These are phyloP conservation scores for Debaryomyces robertsiae DNA, from an alignment of 1,139 yeast species.

Conservation along the genomic window DNA sequence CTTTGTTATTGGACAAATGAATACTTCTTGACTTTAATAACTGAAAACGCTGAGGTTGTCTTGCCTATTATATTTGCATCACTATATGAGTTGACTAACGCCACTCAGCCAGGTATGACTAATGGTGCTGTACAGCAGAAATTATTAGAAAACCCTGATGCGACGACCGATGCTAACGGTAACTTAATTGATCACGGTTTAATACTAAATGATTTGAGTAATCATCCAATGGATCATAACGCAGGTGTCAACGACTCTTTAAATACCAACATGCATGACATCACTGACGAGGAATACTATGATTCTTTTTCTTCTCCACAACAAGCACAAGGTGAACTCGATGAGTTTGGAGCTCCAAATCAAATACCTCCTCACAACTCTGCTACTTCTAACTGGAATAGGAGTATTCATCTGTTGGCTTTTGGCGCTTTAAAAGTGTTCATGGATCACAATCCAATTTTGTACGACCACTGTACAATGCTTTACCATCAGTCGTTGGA, in stretches of 20 bases:
- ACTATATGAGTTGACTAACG: slow-evolving; percentile 74
- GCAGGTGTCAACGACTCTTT: slow-evolving; percentile 17
- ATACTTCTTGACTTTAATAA: slow-evolving; percentile 84
- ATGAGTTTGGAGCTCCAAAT: slow-evolving; percentile 30
- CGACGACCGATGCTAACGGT: slow-evolving; percentile 50
- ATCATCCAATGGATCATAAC: slow-evolving; percentile 19
- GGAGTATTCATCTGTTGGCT: slow-evolving; percentile 88
- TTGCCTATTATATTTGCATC: slow-evolving; percentile 92
- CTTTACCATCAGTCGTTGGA: slow-evolving; percentile 76
- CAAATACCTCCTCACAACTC: slow-evolving; percentile 46
- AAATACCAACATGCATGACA: slow-evolving; percentile 16
- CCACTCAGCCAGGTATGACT: slow-evolving; percentile 53
- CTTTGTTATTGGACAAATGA: slow-evolving; percentile 95
- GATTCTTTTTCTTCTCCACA: slow-evolving; percentile 46
- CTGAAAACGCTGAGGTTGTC: slow-evolving; percentile 89
- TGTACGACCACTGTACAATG: slow-evolving; percentile 90
- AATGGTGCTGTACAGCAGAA: slow-evolving; percentile 51
- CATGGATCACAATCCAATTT: slow-evolving; percentile 88
- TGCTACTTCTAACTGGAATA: slow-evolving; percentile 73
- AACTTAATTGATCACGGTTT: slow-evolving; percentile 46
- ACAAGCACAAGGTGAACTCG: slow-evolving; percentile 23
- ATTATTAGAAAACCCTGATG: slow-evolving; percentile 42
- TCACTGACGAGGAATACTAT: slow-evolving; percentile 49
- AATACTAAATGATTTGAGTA: slow-evolving; percentile 27
- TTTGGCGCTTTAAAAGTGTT: slow-evolving; percentile 89